Base-by-base conservation (phyloP, 345 rosid species). In the Brassica rapa region DNA sequence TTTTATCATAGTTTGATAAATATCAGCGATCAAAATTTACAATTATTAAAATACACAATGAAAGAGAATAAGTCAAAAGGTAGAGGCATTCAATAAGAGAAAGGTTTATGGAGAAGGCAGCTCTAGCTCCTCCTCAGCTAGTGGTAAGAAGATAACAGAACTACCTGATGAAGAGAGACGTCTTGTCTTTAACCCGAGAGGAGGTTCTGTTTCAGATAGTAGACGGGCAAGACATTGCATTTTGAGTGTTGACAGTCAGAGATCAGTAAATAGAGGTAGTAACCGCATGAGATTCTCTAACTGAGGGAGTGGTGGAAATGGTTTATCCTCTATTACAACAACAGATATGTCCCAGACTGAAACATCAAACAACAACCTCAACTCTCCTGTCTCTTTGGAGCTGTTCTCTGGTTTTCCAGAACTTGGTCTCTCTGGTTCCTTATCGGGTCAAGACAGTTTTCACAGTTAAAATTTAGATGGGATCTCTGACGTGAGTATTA, bases 401-500 rank as follows among this genome's bases (percentile, higher is more conserved):
- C 73, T 51, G 37, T 85, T 72, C 85, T 75, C 96, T 33, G 88
- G 88, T 86, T 87, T 89, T 57, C 88, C 86, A 62, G 93, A 87
- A 27, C 29, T 27, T 27, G 29, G 29, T 27, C 29, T 27, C 35
- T 61, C 73, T 32, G 86, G 65, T 73, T 81, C 91, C 56, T 72
- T 81, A 71, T 46, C 76, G 12, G 89, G 86, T 72, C 81, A 74
- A 35, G 93, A 89, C 57, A 85, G 86, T 80, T 88, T 89, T 75
- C 84, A 71, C 37, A 85, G 75, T 70, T 91, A 85, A 84, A 87
- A 78, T 80, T 83, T 89, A 87, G 94, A 89, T 77, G 99, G 93
- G 57, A 87, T 93, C 83, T 91, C 96, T 8, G 99, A 91, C 97
- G 98, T 94, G 85, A 51, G 30, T 25, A 21, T 32, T 80, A 21